Conservation (phyloP, 805 yeast genomes). For the Candida maris region DNA sequence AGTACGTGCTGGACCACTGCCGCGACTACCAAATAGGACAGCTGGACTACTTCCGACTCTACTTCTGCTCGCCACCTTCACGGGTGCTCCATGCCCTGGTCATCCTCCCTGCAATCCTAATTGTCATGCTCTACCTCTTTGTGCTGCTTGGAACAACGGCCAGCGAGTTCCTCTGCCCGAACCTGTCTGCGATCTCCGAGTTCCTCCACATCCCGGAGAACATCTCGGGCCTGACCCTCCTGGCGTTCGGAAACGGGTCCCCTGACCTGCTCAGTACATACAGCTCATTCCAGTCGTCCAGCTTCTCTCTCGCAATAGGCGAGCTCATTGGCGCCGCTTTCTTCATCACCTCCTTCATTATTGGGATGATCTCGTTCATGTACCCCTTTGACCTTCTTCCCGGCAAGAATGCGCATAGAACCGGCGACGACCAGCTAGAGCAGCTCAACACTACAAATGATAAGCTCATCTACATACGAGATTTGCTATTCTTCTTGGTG, state of each 20-base stretch:
- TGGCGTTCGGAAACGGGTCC: conserved; percentile 90
- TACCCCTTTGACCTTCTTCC: conserved; percentile 55
- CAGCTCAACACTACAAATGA: conserved; percentile 27
- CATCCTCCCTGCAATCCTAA: conserved; percentile 18
- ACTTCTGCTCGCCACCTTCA: conserved; percentile 27
- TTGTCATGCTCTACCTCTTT: conserved; percentile 42
- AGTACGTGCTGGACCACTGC: conserved; percentile 27
- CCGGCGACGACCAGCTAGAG: conserved; percentile 8
- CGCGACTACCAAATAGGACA: conserved; percentile 25
- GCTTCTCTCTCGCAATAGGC: conserved; percentile 77
- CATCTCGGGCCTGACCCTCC: conserved; percentile 79
- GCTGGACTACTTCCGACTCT: conserved; percentile 27
- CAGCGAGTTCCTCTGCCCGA: conserved; percentile 80
- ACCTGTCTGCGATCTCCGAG: conserved; percentile 64
- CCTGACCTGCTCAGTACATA: conserved; percentile 88
- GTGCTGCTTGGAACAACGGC: conserved; percentile 75
- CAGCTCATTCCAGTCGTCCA: conserved; percentile 67
- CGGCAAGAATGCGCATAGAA: conserved; percentile 1
- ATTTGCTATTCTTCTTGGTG: conserved; percentile 53
- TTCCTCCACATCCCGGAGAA: conserved; percentile 68
- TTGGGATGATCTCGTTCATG: conserved; percentile 72
- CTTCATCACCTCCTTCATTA: conserved; percentile 73
- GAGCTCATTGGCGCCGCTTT: conserved; percentile 90
- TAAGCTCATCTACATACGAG: conserved; percentile 53
- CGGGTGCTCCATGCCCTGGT: conserved; percentile 13